Evolutionary conservation across 2,329 filamentous ascomycete genomes (phyloP).

Genomic region (Mollisia scopiformis): DNA sequence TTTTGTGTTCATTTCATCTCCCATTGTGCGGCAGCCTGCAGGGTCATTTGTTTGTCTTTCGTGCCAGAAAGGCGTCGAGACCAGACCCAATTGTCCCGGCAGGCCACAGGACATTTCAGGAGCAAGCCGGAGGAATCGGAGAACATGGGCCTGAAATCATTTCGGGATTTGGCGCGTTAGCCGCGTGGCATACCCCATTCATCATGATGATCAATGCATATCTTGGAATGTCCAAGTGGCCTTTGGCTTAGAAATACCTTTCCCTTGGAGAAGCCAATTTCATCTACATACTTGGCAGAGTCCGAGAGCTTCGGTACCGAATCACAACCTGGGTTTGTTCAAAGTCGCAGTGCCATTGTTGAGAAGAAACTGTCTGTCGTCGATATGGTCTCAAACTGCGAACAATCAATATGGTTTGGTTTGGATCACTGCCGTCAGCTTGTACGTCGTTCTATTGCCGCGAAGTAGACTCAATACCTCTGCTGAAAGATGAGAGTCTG

Average conservation of each 20-base stretch:
- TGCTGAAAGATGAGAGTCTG: too few relatives aligned
- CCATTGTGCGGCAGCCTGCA: neutral
- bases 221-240: neutral
- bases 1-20: neutral
- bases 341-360: too few relatives aligned
- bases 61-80: neutral
- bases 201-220: neutral
- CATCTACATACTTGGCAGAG: too few relatives aligned
- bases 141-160: neutral
- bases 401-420: too few relatives aligned
- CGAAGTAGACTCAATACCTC: too few relatives aligned
- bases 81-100: conserved; percentile 4
- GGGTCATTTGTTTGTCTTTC: neutral
- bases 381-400: too few relatives aligned
- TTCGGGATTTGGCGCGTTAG: neutral
- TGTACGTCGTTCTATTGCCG: too few relatives aligned
- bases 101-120: neutral
- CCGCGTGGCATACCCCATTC: neutral
- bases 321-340: too few relatives aligned
- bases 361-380: too few relatives aligned
- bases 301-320: too few relatives aligned
- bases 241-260: neutral
- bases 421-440: too few relatives aligned
- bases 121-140: too few relatives aligned
- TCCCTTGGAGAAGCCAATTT: neutral